Percentiles rank a stretch among this genome's conserved stretches.
Conservation (phyloP, 1,139 yeast species). For the Blastobotrys ciferrii region DNA sequence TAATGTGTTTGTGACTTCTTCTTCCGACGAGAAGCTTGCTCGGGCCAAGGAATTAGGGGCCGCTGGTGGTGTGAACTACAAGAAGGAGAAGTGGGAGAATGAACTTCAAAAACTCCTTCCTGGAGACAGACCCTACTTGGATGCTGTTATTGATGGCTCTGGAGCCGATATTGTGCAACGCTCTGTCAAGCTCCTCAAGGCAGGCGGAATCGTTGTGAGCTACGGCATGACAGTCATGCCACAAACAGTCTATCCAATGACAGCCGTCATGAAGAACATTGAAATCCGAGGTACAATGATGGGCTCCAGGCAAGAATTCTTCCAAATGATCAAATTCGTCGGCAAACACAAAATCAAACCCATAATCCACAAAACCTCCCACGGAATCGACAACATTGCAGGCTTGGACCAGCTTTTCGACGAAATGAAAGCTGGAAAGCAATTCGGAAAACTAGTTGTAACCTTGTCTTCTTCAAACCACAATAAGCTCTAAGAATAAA, state of each 20-base stretch:
- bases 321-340: not conserved
- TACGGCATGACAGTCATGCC: not conserved
- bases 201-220: not conserved
- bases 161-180: not conserved
- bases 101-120: not conserved
- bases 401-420: not conserved
- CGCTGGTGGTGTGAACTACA: not conserved
- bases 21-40: constrained; percentile 1
- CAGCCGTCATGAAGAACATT: not conserved
- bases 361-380: not conserved
- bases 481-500: not conserved
- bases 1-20: not conserved
- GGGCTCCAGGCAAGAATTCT: not conserved
- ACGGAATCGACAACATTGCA: not conserved
- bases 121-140: constrained; percentile 8
- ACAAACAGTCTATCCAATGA: not conserved
- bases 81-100: not conserved
- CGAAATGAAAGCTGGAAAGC: not conserved
- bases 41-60: constrained; percentile 1
- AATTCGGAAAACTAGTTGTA: not conserved
- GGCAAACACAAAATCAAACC: not conserved
- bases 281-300: not conserved
- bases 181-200: not conserved
- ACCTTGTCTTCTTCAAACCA: not conserved
- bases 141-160: not conserved